Evolutionary conservation across 441 rosid species (phyloP), one percentile per base, ranked within the genome.

Genomic region (Rhodomyrtus psidioides): DNA sequence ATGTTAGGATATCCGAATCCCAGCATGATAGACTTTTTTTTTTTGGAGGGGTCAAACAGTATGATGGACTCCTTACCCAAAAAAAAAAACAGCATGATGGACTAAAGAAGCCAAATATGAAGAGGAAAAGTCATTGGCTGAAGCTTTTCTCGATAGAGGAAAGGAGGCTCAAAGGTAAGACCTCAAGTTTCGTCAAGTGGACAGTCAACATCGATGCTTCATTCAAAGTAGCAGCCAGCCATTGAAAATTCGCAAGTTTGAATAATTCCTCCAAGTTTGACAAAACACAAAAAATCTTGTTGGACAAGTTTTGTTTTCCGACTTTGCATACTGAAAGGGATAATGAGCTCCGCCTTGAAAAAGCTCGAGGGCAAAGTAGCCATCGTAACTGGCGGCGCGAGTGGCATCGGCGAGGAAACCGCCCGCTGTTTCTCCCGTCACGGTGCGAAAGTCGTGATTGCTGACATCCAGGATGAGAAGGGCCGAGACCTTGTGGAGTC

Each of bases 361-460:
- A 85, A 55, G 44, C 84, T 89, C 19, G 21, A 86, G 34, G 91
- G 91, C 55, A 89, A 89, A 53, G 88, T 87, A 59, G 89, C 86
- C 30, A 84, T 89, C 0, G 39, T 87, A 55, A 89, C 88, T 3
- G 89, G 89, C 42, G 21, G 86, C 1, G 86, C 86, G 7, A 84
- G 86, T 51, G 56, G 86, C 46, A 76, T 85, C 12, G 86, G 89
- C 16, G 82, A 88, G 85, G 75, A 44, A 53, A 85, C 62, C 6
- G 62, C 70, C 28, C 65, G 39, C 23, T 56, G 57, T 34, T 88
- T 88, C 87, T 39, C 19, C 28, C 19, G 17, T 83, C 87, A 85
- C 6, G 86, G 86, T 42, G 89, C 89, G 15, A 65, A 60, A 55
- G 86, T 88, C 7, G 87, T 88, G 55, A 83, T 88, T 7, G 87